phyloP scores from a whole-genome alignment of 164 flowering plant genomes.

The Warburgia ugandensis region DNA sequence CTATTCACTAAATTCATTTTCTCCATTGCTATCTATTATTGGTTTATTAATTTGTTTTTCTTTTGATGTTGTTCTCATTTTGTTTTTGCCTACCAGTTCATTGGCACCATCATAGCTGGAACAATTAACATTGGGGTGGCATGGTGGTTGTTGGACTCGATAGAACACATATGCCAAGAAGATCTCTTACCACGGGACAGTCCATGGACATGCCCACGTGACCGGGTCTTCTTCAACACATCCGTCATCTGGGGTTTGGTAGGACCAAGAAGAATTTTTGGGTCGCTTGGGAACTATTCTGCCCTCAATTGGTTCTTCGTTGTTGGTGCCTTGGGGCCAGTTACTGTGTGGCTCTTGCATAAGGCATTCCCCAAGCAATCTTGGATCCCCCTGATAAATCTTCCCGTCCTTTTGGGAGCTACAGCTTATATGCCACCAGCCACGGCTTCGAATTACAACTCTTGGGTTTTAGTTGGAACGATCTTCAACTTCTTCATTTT shows the following conservation, averaged over 20 bases:
- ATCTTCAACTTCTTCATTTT: slow-evolving; percentile 81
- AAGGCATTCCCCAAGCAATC: slow-evolving; percentile 65
- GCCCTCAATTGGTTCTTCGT: slow-evolving; percentile 91
- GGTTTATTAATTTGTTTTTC: too few species aligned
- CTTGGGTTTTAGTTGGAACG: slow-evolving; percentile 75
- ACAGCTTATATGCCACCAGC: slow-evolving; percentile 85
- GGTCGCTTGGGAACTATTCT: slow-evolving; percentile 51
- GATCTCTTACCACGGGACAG: slow-evolving; percentile 47
- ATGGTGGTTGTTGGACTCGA: slow-evolving; percentile 45
- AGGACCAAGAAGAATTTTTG: slow-evolving; percentile 80
- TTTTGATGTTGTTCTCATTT: too few species aligned
- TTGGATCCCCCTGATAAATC: slow-evolving; percentile 85
- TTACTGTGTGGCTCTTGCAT: slow-evolving; percentile 69
- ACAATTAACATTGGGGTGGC: slow-evolving; percentile 52
- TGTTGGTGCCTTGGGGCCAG: slow-evolving; percentile 74
- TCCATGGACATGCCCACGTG: slow-evolving; percentile 81
- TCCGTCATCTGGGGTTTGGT: slow-evolving; percentile 93
- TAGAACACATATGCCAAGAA: slow-evolving; percentile 56
- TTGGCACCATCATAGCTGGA: slow-evolving; percentile 70
- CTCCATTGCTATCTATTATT: too few species aligned
- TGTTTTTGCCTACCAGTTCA: slow-evolving; percentile 30
- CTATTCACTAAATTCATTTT: too few species aligned
- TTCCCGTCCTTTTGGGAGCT: slow-evolving; percentile 84
- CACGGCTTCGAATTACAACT: slow-evolving; percentile 63
- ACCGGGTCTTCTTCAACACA: slow-evolving; percentile 87